Percentiles rank a stretch among this genome's conserved stretches.
Conservation (phyloP, 805 yeast genomes). For the Candida silvicultrix region DNA sequence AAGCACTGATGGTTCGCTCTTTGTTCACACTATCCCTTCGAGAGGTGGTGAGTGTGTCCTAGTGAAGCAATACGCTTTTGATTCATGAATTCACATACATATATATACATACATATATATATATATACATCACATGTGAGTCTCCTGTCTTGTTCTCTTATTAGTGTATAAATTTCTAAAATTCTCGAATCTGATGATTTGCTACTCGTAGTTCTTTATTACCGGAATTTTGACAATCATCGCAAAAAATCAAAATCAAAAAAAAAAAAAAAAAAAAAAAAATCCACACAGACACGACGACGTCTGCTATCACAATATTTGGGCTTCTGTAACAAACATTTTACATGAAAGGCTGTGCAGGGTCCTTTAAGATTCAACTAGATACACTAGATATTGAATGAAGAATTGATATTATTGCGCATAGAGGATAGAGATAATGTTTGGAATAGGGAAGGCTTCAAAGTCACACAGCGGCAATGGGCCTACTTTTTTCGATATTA, state of each 20-base stretch:
- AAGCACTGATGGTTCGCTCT: slow-evolving; percentile 46
- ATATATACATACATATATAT: no score
- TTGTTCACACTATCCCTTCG: slow-evolving; percentile 50
- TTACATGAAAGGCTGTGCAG: no score
- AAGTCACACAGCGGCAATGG: slow-evolving; percentile 7
- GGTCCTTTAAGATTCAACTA: no score
- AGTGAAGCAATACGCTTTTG: slow-evolving; percentile 40
- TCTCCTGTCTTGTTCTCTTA: no score
- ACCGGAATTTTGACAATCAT: neutral
- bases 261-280: neutral
- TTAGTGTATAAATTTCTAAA: no score
- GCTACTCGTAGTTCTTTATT: neutral
- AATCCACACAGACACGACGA: no score
- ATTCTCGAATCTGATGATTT: no score
- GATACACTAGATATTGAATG: no score
- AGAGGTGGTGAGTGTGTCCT: slow-evolving; percentile 64
- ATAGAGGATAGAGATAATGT: slow-evolving; percentile 9
- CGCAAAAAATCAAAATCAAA: neutral
- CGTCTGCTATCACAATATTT: no score
- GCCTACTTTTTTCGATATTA: slow-evolving; percentile 25
- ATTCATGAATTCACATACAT: slow-evolving; percentile 1
- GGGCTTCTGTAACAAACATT: no score
- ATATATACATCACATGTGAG: neutral
- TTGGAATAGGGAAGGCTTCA: slow-evolving; percentile 16
- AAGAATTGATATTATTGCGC: no score